Conservation (phyloP, 2,329 filamentous ascomycete genomes). For the Cercospora sp. region DNA sequence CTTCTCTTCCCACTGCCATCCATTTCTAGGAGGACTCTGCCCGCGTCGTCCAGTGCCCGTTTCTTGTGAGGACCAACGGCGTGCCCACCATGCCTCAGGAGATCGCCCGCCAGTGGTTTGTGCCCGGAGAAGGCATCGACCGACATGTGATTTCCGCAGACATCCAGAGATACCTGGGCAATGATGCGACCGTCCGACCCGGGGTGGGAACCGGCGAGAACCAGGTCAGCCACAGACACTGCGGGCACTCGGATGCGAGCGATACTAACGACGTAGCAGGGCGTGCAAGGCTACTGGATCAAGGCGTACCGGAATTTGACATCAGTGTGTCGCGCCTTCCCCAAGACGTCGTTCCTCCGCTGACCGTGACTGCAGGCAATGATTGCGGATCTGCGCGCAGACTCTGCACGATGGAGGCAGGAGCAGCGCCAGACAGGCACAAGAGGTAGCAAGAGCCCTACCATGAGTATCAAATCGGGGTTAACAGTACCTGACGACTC, state of each 20-base stretch:
- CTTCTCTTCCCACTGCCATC: neutral
- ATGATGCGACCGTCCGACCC: conserved; percentile 53
- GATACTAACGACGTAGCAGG: conserved; percentile 36
- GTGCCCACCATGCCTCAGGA: conserved; percentile 36
- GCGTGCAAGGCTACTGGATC: conserved; percentile 53
- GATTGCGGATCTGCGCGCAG: conserved; percentile 52
- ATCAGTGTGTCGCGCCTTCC: conserved; percentile 42
- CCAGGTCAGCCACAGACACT: conserved; percentile 42
- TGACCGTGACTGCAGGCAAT: conserved; percentile 45
- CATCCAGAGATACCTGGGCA: conserved; percentile 54
- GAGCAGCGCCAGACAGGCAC: conserved; percentile 41
- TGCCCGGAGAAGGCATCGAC: conserved; percentile 53
- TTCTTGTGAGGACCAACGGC: conserved; percentile 7
- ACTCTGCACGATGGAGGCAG: conserved; percentile 50
- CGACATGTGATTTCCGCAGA: conserved; percentile 55
- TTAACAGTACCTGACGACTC: conserved; percentile 42
- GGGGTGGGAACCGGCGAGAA: conserved; percentile 49
- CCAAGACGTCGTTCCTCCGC: neutral
- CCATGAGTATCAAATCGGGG: conserved; percentile 44
- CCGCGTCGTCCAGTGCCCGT: neutral
- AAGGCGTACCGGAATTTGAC: conserved; percentile 54
- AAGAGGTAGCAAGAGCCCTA: conserved; percentile 51
- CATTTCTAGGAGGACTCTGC: conserved; percentile 8
- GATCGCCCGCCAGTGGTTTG: conserved; percentile 51
- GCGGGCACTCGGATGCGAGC: conserved; percentile 19